Conservation (phyloP, 768 basidiomycete species). For the Clitopilus passeckerianus region DNA sequence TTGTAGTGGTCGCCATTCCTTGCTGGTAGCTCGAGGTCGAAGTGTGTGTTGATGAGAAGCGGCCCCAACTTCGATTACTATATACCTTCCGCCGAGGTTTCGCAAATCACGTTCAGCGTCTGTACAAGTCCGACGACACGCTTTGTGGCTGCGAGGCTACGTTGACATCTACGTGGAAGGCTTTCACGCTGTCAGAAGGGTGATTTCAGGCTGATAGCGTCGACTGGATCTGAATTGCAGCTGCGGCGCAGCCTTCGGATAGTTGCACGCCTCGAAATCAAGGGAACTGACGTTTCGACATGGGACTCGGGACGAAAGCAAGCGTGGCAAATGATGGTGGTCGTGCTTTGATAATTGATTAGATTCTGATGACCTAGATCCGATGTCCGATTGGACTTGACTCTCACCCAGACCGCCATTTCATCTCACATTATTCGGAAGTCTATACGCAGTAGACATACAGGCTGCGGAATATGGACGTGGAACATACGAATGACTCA, state of each 20-base stretch:
- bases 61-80: not conserved
- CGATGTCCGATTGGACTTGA: not conserved
- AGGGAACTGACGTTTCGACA: not conserved
- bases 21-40: not conserved
- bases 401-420: not conserved
- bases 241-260: not conserved
- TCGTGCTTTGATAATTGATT: not conserved
- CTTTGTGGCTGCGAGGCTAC: not conserved
- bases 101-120: not conserved
- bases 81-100: not conserved
- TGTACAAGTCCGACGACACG: not conserved
- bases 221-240: no score
- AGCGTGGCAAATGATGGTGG: not conserved
- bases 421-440: no score
- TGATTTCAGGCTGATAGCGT: not conserved
- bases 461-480: not conserved
- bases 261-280: not conserved
- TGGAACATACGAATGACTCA: not conserved
- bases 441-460: not conserved
- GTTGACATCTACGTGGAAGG: not conserved
- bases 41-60: not conserved
- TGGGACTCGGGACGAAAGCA: not conserved
- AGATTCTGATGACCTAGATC: not conserved
- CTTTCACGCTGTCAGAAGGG: not conserved
- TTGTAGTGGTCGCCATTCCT: not conserved